Evolutionary conservation across 2,329 filamentous ascomycete genomes (phyloP), one percentile per base, ranked within the genome.

Genomic region (Phyllosticta citribraziliensis): DNA sequence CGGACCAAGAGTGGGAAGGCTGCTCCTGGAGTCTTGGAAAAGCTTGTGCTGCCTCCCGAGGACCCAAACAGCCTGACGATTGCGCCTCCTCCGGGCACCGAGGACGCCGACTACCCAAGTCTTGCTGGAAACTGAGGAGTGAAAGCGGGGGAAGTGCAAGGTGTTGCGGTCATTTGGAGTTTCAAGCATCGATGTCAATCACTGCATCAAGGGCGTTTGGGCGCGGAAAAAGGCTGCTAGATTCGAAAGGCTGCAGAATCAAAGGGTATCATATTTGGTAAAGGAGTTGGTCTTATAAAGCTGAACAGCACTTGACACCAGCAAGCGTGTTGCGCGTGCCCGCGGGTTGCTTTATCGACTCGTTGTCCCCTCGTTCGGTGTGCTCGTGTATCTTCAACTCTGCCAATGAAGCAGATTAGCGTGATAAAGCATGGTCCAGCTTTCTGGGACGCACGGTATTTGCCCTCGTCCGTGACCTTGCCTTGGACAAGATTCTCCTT

Each of bases 311-410:
- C 65, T 74, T 74, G 22, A 66, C 67, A 61, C 70, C 71, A 63
- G 68, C 68, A 64, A 73, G 66, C 12, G 59, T 57, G 55, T 70
- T 71, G 67, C 75, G 77, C 40, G 14, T 47, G 56, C 78, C 75
- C 61, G 76, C 75, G 63, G 81, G 80, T 57, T 84, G 79, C 75
- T 92, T 95, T 69, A 97, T 84, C 35, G 87, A 89, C 67, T 97
- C 91, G 71, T 99, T 99, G 75, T 97, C 89, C 59, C 94, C 91
- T 66, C 90, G 82, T 74, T 99, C 93, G 30, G 88, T 99, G 66
- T 96, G 79, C 64, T 96, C 83, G 73, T 97, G 94, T 75, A 99
- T 97, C 57, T 87, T 83, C 62, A 97, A 77, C 71, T 88, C 91
- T 97, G 56, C 56, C 60, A 61, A n/a, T 33, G 19, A 52, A 14